phyloP scores from a whole-genome alignment of 2,329 filamentous ascomycete genomes.

The Sclerotiophoma versabilis region DNA sequence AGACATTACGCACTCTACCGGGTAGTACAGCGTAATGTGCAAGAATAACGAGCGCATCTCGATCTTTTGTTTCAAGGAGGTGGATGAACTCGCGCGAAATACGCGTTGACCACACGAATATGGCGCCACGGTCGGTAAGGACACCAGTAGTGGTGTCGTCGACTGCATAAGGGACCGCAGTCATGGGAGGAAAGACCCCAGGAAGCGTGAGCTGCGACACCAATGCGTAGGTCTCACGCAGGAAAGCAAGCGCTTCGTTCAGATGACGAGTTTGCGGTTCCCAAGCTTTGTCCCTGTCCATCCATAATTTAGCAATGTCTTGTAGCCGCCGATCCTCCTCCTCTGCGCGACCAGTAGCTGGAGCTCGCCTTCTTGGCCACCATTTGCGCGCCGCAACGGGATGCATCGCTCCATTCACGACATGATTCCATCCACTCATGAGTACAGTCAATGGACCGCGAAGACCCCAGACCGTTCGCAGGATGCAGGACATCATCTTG shows the following conservation, averaged over 20 bases:
- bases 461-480: conserved; percentile 39
- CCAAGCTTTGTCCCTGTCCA: conserved; percentile 17
- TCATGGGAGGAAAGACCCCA: conserved; percentile 32
- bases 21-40: conserved; percentile 50
- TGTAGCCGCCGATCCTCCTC: conserved; percentile 38
- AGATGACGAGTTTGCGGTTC: conserved; percentile 26
- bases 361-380: conserved; percentile 39
- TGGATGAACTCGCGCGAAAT: conserved; percentile 41
- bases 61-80: conserved; percentile 39
- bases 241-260: conserved; percentile 30
- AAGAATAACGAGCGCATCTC: conserved; percentile 46
- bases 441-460: conserved; percentile 43
- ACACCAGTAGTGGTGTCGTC: conserved; percentile 38
- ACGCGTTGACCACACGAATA: conserved; percentile 42
- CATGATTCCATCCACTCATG: conserved; percentile 41
- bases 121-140: conserved; percentile 43
- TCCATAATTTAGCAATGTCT: conserved; percentile 38
- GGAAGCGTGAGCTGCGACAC: conserved; percentile 41
- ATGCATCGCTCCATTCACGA: conserved; percentile 37
- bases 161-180: conserved; percentile 38
- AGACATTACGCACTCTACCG: conserved; percentile 42
- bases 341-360: conserved; percentile 33
- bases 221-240: conserved; percentile 42
- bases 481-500: conserved; percentile 35
- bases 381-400: conserved; percentile 39